Evolutionary conservation across 2,329 filamentous ascomycete species (phyloP).

Genomic region (Verticillium isaacii): DNA sequence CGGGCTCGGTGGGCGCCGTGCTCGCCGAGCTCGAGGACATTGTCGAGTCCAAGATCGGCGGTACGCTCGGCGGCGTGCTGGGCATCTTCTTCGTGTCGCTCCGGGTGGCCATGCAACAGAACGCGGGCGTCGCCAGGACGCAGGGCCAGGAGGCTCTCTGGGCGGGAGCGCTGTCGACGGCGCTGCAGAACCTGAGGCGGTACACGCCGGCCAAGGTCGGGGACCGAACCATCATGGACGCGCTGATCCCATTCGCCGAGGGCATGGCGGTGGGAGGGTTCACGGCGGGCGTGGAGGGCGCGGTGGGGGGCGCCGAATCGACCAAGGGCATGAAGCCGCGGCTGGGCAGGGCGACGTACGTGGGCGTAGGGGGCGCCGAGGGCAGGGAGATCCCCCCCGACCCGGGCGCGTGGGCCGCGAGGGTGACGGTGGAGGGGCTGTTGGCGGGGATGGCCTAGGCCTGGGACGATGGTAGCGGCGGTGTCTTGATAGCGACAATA

Average conservation of each 20-base stretch:
- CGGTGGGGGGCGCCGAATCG: conserved; percentile 53
- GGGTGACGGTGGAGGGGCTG: conserved; percentile 45
- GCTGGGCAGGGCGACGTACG: conserved; percentile 64
- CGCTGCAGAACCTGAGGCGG: conserved; percentile 39
- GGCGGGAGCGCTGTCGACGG: conserved; percentile 34
- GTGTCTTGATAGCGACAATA: neutral
- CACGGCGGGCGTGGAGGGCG: conserved; percentile 52
- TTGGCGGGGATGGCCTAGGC: conserved; percentile 13
- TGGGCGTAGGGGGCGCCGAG: conserved; percentile 46
- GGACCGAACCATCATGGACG: conserved; percentile 54
- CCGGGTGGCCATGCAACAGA: conserved; percentile 33
- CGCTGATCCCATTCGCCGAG: conserved; percentile 48
- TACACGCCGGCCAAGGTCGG: conserved; percentile 53
- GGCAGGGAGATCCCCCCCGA: conserved; percentile 55
- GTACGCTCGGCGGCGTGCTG: conserved; percentile 45
- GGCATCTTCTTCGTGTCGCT: conserved; percentile 51
- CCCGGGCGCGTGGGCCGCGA: conserved; percentile 66
- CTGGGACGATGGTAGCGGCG: too few relatives aligned
- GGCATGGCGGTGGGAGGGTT: conserved; percentile 44
- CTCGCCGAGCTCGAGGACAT: conserved; percentile 48
- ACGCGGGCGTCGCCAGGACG: conserved; percentile 21
- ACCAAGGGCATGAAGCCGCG: conserved; percentile 62
- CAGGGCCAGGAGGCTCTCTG: conserved; percentile 34
- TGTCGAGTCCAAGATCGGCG: conserved; percentile 51
- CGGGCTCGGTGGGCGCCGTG: conserved; percentile 41